These are phyloP conservation scores for Hordeum marinum DNA, from an alignment of 176 grass and related monocot species.

Conservation along the genomic window DNA sequence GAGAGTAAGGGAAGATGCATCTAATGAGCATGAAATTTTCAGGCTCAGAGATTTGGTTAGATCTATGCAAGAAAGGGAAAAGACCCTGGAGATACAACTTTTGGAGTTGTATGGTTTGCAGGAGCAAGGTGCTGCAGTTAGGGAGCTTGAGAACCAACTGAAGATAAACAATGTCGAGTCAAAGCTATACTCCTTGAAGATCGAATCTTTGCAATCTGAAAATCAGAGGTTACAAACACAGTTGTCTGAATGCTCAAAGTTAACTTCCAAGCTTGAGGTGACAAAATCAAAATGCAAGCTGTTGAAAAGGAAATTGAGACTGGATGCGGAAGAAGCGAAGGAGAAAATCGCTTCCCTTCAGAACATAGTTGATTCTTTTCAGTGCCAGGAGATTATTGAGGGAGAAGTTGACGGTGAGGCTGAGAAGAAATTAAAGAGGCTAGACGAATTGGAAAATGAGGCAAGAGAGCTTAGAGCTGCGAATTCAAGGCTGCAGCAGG, in stretches of 20 bases:
- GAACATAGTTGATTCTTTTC: conserved; percentile 27
- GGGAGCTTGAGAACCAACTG: conserved; percentile 79
- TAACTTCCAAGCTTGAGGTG: conserved; percentile 49
- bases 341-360: conserved; percentile 54
- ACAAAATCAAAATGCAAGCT: conserved; percentile 56
- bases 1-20: conserved; percentile 34
- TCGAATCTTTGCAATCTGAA: conserved; percentile 74
- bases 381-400: conserved; percentile 32
- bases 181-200: conserved; percentile 71
- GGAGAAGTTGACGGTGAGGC: conserved; percentile 29
- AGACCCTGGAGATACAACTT: conserved; percentile 66
- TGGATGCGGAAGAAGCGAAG: conserved; percentile 51
- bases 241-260: conserved; percentile 46
- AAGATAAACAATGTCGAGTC: conserved; percentile 75
- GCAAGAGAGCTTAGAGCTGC: conserved; percentile 41
- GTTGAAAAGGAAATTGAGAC: conserved; percentile 50
- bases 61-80: conserved; percentile 79
- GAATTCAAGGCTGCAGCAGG: conserved; percentile 57
- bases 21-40: conserved; percentile 56
- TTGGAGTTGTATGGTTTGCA: conserved; percentile 57
- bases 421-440: conserved; percentile 41
- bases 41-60: conserved; percentile 72
- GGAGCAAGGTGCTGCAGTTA: conserved; percentile 63
- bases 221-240: conserved; percentile 59
- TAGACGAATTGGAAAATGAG: conserved; percentile 64